phyloP scores from a whole-genome alignment of 129 eudicot species.

The Scalesia atractyloides region DNA sequence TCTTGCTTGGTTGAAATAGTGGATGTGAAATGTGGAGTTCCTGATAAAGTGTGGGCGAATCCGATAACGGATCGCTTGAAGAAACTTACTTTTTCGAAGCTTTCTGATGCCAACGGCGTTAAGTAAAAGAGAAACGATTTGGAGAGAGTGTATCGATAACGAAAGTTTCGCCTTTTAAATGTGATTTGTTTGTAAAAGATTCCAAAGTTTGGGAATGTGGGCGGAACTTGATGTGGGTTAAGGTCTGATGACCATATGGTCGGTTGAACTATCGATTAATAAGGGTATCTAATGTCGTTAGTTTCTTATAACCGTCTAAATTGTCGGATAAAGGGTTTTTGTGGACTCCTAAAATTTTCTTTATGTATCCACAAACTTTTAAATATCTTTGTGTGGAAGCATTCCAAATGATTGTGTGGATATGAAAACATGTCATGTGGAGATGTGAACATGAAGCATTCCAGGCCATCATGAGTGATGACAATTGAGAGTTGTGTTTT shows the following conservation, averaged over 20 bases:
- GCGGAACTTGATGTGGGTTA: no score
- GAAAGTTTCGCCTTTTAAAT: background rate
- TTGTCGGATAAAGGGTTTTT: background rate
- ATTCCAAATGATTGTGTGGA: constrained; percentile 21
- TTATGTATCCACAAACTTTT: constrained; percentile 10
- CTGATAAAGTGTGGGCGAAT: constrained; percentile 44
- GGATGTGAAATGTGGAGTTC: constrained; percentile 82
- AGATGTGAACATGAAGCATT: constrained; percentile 30
- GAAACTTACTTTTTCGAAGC: constrained; percentile 81
- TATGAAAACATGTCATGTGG: constrained; percentile 24
- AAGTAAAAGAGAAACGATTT: constrained; percentile 19
- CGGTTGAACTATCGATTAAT: background rate
- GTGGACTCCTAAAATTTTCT: constrained; percentile 2
- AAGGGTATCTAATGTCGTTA: background rate
- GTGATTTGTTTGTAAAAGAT: background rate
- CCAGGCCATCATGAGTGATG: constrained; percentile 4
- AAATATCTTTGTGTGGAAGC: constrained; percentile 5
- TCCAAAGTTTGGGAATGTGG: no score
- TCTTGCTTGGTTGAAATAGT: constrained; percentile 66
- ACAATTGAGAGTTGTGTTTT: constrained; percentile 10
- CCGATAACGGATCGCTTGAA: constrained; percentile 69
- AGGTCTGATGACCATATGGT: background rate
- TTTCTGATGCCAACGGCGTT: constrained; percentile 55
- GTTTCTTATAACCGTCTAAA: background rate
- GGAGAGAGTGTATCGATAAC: background rate